Evolutionary conservation across 164 flowering plant species (phyloP).

Genomic region (Euptelea pleiosperma): DNA sequence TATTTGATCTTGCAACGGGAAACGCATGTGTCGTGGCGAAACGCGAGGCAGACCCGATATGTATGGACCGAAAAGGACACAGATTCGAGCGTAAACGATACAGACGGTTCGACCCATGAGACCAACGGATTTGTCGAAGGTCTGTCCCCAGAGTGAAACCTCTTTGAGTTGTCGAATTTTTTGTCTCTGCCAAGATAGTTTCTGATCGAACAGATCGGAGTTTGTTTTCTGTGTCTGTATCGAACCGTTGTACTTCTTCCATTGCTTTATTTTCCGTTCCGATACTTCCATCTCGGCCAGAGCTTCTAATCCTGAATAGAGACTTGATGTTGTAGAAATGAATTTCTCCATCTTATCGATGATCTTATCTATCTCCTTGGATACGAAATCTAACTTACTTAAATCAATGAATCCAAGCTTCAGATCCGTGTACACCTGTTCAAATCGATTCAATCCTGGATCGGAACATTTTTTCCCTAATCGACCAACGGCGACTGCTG

Average conservation of each 20-base stretch:
- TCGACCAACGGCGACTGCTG: constrained; percentile 39
- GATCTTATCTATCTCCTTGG: constrained; percentile 26
- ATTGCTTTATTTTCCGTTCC: constrained; percentile 40
- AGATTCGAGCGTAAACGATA: constrained; percentile 46
- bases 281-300: constrained; percentile 53
- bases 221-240: constrained; percentile 21
- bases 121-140: constrained; percentile 47
- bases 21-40: constrained; percentile 1
- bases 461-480: constrained; percentile 52
- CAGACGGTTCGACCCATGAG: constrained; percentile 50
- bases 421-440: constrained; percentile 41
- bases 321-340: constrained; percentile 35
- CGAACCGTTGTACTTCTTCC: constrained; percentile 27
- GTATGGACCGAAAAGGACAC: constrained; percentile 47
- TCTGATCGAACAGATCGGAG: constrained; percentile 37
- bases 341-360: constrained; percentile 55
- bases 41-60: constrained; percentile 25
- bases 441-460: constrained; percentile 40
- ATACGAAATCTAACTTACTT: constrained; percentile 18
- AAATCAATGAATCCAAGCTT: constrained; percentile 35
- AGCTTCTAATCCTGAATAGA: constrained; percentile 37
- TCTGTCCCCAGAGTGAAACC: constrained; percentile 56
- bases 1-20: background rate
- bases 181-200: constrained; percentile 39
- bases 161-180: constrained; percentile 41